Percentiles rank a stretch among this genome's conserved stretches.
phyloP scores from a whole-genome alignment of 495 filamentous ascomycete species.

The Neurospora sublineolata region DNA sequence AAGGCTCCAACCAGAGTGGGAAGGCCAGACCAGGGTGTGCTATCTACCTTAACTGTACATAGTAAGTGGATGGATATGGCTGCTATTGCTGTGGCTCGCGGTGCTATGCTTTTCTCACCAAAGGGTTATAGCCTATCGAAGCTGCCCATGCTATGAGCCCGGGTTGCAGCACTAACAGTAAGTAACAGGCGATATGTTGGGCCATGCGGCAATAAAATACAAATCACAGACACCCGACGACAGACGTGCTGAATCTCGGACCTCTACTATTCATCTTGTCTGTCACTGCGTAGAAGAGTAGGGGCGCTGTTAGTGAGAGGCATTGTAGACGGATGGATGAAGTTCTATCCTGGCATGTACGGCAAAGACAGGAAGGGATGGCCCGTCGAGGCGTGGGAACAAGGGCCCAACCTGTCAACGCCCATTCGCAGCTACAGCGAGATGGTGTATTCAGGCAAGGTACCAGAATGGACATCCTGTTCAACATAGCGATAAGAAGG shows the following conservation, averaged over 20 bases:
- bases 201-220: background rate
- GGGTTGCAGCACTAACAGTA: background rate
- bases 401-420: background rate
- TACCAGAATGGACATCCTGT: background rate
- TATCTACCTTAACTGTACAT: too few relatives aligned
- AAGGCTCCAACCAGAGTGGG: background rate
- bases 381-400: constrained; percentile 8
- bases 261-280: background rate
- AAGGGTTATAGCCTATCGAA: background rate
- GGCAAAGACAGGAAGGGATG: background rate
- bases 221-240: background rate
- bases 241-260: background rate
- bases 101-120: background rate
- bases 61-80: background rate
- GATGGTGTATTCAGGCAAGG: background rate
- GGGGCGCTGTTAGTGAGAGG: background rate
- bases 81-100: background rate
- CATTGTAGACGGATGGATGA: constrained; percentile 46
- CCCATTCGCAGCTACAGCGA: background rate
- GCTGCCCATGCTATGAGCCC: background rate
- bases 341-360: constrained; percentile 68
- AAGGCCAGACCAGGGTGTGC: background rate
- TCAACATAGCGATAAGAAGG: background rate
- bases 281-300: background rate
- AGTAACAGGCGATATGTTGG: background rate